Conservation (phyloP, 306 rosid genomes). For the Vigna angularis region DNA sequence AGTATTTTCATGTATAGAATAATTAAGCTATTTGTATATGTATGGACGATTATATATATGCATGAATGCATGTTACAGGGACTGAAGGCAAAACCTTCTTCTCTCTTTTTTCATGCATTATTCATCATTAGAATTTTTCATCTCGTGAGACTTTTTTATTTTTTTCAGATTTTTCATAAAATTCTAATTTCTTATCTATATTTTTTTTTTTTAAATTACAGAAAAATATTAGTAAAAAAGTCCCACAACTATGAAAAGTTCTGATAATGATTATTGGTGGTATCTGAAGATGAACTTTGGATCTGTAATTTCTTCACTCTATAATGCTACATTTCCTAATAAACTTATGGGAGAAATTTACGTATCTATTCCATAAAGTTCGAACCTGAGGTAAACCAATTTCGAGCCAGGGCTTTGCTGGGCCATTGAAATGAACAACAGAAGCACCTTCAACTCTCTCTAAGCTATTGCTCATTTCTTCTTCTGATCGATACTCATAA, state of each 20-base stretch:
- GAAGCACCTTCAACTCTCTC: constrained; percentile 64
- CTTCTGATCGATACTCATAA: constrained; percentile 56
- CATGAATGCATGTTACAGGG: constrained; percentile 45
- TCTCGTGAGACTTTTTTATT: too few species aligned
- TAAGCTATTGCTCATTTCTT: constrained; percentile 42
- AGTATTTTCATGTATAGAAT: too few species aligned
- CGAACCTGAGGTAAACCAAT: constrained; percentile 77
- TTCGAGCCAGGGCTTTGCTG: constrained; percentile 94
- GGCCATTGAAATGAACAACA: constrained; percentile 85
- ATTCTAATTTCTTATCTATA: too few species aligned
- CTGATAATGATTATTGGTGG: constrained; percentile 11
- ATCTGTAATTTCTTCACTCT: constrained; percentile 51
- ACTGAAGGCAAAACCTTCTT: constrained; percentile 90
- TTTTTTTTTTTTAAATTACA: too few species aligned
- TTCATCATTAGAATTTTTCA: too few species aligned
- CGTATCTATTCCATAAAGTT: constrained; percentile 72
- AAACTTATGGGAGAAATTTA: constrained; percentile 69
- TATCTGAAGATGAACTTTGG: constrained; percentile 51
- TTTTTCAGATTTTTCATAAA: too few species aligned
- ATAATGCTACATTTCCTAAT: constrained; percentile 67
- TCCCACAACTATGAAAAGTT: too few species aligned
- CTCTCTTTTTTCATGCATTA: constrained; percentile 60
- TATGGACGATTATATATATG: constrained; percentile 28
- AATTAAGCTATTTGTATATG: not conserved
- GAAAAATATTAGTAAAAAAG: too few species aligned